phyloP scores from a whole-genome alignment of 441 rosid genomes.

The Capsella rubella region DNA sequence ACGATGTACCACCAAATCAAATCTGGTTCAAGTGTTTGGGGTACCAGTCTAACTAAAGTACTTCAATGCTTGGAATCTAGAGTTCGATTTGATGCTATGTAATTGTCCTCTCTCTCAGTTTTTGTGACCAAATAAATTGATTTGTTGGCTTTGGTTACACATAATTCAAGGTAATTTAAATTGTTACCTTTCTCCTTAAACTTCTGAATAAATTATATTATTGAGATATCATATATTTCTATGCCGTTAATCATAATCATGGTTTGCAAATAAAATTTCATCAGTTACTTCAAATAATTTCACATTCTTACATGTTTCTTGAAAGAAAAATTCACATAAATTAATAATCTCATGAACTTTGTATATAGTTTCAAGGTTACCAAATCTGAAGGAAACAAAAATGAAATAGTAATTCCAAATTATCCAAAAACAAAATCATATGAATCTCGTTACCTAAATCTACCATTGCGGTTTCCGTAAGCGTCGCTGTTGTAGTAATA shows the following conservation, averaged over 20 bases:
- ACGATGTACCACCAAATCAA: background rate
- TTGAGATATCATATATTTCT: no score
- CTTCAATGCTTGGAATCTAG: background rate
- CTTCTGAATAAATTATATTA: no score
- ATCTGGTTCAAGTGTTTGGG: constrained; percentile 6
- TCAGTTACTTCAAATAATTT: no score
- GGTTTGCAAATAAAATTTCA: background rate
- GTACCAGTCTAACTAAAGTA: background rate
- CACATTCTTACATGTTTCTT: background rate
- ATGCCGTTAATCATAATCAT: no score
- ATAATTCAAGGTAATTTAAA: no score
- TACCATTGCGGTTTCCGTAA: constrained; percentile 36
- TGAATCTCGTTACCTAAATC: constrained; percentile 25
- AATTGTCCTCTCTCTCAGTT: no score
- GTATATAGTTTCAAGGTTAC: background rate
- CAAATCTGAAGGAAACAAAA: background rate
- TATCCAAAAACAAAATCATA: constrained; percentile 2
- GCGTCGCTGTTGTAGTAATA: constrained; percentile 34
- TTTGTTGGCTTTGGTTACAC: no score
- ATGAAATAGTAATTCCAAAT: background rate
- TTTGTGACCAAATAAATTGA: no score
- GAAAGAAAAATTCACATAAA: no score
- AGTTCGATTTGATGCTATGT: background rate
- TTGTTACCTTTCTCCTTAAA: no score
- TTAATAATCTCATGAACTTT: background rate